Evolutionary conservation across 495 filamentous ascomycete genomes (phyloP), one percentile per base, ranked within the genome.

Genomic region (Penicillium cataractarum): DNA sequence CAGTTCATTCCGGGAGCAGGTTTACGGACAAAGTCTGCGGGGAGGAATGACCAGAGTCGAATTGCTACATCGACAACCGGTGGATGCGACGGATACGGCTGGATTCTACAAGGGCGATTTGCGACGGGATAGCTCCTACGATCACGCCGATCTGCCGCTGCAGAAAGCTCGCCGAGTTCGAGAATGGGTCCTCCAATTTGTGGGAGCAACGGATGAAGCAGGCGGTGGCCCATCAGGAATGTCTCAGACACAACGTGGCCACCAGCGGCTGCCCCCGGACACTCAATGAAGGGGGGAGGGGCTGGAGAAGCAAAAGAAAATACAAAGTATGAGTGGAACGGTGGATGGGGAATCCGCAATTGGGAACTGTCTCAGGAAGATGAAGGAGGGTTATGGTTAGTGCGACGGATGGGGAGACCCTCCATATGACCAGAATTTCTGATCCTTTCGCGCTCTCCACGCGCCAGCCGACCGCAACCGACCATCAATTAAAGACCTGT

Each of bases 1-100:
- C 24, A 83, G 83, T 55, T 83, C 81, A 29, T 97, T 92, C 70
- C 82, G 78, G 54, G 84, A 86, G 22, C 86, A 83, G 69, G 92
- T 96, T 2, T 90, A 93, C 69, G 93, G 92, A 21, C 89, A 90
- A 60, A 88, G 86, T 64, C 75, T 95, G 57, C 79, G 89, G 40
- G 84, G 84, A 69, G 86, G 86, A 35, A 80, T 89, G 57, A 95
- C 92, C 10, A 86, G 82, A 60, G 76, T 95, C 15, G 81, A 91
- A 63, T 75, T 97, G 33, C 78, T 97, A 19, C 84, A 87, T 64
- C 75, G 81, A 49, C 70, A 68, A 49, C 74, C 71, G 31, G 62
- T 78, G 19, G 79, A 83, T 63, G 67, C 53, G 65, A 72, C 72
- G 46, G 78, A 82, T 65, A 63, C 68, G 50, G 72, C 63, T 31